A percentile compares a stretch with the other conserved stretches of the same genome.
These are phyloP conservation scores for Populus pruinosa DNA, from an alignment of 345 rosid species.

Conservation along the genomic window DNA sequence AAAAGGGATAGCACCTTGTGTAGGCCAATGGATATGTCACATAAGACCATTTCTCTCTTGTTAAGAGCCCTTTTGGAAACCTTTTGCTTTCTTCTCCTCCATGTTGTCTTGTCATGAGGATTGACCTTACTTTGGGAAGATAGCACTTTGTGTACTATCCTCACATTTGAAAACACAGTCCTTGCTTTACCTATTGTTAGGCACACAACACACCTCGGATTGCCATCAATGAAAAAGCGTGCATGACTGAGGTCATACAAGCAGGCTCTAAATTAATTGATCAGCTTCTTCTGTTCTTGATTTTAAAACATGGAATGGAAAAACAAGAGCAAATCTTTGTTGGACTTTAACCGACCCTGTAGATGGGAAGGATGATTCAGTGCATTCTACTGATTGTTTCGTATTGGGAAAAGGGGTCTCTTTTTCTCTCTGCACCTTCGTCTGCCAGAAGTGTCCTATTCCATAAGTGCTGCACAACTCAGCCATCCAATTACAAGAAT, in stretches of 20 bases:
- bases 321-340: neutral
- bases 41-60: neutral
- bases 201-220: neutral
- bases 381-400: neutral
- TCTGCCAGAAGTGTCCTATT: neutral
- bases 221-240: neutral
- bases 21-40: conserved; percentile 30
- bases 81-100: neutral
- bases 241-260: neutral
- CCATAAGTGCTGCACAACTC: neutral
- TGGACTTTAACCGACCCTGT: neutral
- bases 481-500: neutral
- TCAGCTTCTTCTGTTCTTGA: neutral
- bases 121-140: neutral
- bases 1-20: too few relatives aligned
- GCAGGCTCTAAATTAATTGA: neutral
- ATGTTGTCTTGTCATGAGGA: neutral
- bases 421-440: neutral
- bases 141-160: neutral
- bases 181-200: neutral
- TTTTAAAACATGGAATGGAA: neutral
- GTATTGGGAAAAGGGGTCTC: neutral
- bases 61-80: neutral
- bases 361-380: neutral
- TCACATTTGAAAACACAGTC: neutral